Base-by-base conservation (phyloP, 768 basidiomycete species). In the Pulveroboletus ravenelii region DNA sequence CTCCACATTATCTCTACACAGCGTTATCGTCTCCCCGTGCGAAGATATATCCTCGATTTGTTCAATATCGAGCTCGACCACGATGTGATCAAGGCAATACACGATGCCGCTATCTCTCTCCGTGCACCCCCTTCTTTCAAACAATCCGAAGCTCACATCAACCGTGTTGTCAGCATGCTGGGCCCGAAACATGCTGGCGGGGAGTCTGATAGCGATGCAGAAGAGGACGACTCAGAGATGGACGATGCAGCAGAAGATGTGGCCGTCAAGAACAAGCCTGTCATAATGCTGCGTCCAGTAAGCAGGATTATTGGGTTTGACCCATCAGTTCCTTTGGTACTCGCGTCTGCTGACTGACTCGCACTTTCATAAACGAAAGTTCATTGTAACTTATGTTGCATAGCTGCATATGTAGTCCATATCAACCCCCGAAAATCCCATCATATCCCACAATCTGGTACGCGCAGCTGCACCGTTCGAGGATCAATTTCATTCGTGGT, bases 11-110 rank as follows among this genome's bases (percentile, higher is more conserved):
- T 99, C 50, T 93, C 91, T 2, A 87, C 85, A 1, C 89, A 90
- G 52, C 85, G 89, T 52, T 97, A 92, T 67, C 87, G 93, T 25
- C 79, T 93, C 9, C 91, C 94, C 14, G 93, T 96, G 51, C 83
- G 95, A 41, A 79, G 90, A 49, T 98, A 93, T 66, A 85, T 98
- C 55, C 68, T 97, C 52, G 95, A 99, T 52, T 75, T 97, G 6
- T 99, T 99, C 75, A 87, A 86, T 60, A 71, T 94, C 46, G 85
- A 87, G 36, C 70, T 96, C 45, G 81, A 89, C 57, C 72, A 74
- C 35, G 78, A 83, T 37, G 69, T 85, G 34, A 78, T 85, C 37
- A 71, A 70, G 45, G 71, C 74, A 20, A 72, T 93, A 30, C 70
- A 70, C 17, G 79, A 79, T 27, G 78, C 75, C 39, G 78, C 78